Base-by-base conservation (phyloP, 2,329 filamentous ascomycete genomes). In the Phaeoacremonium minimum region DNA sequence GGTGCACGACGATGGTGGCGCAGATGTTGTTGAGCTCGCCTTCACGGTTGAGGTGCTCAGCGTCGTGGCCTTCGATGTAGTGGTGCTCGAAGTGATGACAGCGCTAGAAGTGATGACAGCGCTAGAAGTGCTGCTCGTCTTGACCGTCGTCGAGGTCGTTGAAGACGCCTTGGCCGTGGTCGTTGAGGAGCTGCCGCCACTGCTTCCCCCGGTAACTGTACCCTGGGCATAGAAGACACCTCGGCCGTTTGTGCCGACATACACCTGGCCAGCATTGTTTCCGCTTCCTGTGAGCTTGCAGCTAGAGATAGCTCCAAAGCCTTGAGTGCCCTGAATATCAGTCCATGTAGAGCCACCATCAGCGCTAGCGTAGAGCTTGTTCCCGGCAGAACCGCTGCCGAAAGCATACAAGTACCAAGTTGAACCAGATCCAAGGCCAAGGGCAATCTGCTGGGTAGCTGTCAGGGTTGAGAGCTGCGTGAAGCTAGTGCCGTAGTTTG, bases 161-260 rank as follows among this genome's bases (percentile, higher is more conserved):
- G 42, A 36, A 22, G 30, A 30, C 17, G 33, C 16, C 22, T 37
- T 29, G 12, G 22, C 22, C 15, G 31, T 33, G 12, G 33, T 38
- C 9, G 19, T 40, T 13, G 44, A 33, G 7, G 39, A 34, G 17
- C 28, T 29, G 15, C 38, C 38, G 8, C 39, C 31, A 9, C 9
- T 26, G 6, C 40, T 36, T 11, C 41, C 34, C 5, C 47, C 47
- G 16, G 38, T 38, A 19, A 53, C 22, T 14, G 42, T 42, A 11
- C 50, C 51, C 19, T 45, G 45, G 4, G 54, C 62, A 38, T 56
- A 63, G 37, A 72, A 57, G 5, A 69, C 67, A 12, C 69, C 68
- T 2, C 68, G 61, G 0, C 69, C 69, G 36, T 73, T 72, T 3
- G 69, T 73, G 0, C 69, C 69, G 13, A 73, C 67, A 31, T 71